Percentiles rank a stretch among this genome's conserved stretches.
Conservation (phyloP, 306 rosid species). For the Cicer judaicum region DNA sequence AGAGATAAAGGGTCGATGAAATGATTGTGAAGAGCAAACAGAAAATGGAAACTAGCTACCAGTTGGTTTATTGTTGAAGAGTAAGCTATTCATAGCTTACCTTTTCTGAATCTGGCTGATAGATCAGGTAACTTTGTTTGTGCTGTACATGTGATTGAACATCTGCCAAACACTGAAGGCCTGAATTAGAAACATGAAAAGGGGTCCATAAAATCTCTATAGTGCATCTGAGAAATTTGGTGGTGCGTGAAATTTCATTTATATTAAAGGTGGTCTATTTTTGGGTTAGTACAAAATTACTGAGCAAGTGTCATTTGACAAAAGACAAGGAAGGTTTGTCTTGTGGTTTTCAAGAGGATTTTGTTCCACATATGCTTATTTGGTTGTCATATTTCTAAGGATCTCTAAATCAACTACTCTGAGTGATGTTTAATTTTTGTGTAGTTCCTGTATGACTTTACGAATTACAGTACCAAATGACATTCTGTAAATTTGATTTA, state of each 20-base stretch:
- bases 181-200: not conserved
- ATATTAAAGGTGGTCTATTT: not conserved
- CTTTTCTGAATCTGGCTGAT: not conserved
- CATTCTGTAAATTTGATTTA: slow-evolving; percentile 4
- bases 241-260: not conserved
- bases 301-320: not conserved
- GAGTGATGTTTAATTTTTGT: slow-evolving; percentile 6
- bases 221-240: not conserved
- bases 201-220: not conserved
- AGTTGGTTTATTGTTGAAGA: too few relatives aligned
- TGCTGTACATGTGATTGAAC: not conserved
- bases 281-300: not conserved
- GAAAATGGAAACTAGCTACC: not conserved
- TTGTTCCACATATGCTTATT: slow-evolving; percentile 1
- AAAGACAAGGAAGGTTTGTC: not conserved
- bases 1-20: not conserved
- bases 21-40: not conserved
- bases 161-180: not conserved
- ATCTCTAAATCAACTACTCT: not conserved
- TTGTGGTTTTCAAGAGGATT: not conserved
- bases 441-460: not conserved
- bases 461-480: not conserved
- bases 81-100: not conserved
- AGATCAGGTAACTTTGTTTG: not conserved
- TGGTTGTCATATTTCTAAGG: not conserved